A percentile compares a stretch with the other conserved stretches of the same genome.
These are phyloP conservation scores for Trypethelium eluteriae DNA, from an alignment of 495 filamentous ascomycete genomes.

Conservation along the genomic window DNA sequence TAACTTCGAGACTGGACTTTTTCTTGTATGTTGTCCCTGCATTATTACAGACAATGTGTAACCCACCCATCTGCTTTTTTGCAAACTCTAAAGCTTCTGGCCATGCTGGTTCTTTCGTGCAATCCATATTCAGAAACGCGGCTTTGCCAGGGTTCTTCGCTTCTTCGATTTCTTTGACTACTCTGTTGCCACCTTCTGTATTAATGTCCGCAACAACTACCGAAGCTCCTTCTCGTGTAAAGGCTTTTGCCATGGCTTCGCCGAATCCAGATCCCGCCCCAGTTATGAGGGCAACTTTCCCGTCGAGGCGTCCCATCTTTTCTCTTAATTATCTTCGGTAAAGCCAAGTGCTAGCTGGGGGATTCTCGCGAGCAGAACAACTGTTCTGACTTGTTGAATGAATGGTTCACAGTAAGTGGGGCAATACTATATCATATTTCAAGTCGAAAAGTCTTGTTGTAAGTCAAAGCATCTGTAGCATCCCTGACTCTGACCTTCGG, in stretches of 20 bases:
- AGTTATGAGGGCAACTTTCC: constrained; percentile 29
- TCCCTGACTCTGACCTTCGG: not conserved
- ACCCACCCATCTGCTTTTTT: constrained; percentile 26
- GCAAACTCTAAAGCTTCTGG: constrained; percentile 24
- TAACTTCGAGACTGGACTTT: constrained; percentile 58
- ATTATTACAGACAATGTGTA: constrained; percentile 48
- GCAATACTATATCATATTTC: not conserved
- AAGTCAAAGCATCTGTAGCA: not conserved
- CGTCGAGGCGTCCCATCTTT: constrained; percentile 26
- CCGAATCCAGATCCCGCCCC: constrained; percentile 32
- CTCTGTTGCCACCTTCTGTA: constrained; percentile 20
- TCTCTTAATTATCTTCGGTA: not conserved
- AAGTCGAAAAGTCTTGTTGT: not conserved
- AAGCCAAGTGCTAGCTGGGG: not conserved
- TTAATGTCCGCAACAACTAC: constrained; percentile 31
- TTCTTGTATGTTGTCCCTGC: constrained; percentile 63
- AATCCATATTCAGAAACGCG: constrained; percentile 30
- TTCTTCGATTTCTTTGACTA: constrained; percentile 16
- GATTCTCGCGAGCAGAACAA: not conserved
- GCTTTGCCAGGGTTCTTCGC: constrained; percentile 12
- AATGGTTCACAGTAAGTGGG: not conserved
- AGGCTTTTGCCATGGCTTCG: constrained; percentile 26
- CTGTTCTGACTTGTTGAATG: not conserved
- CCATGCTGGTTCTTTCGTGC: constrained; percentile 28
- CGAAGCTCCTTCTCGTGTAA: constrained; percentile 28